Evolutionary conservation across 371 early-diverging fungal species (phyloP).

Genomic region (Mucor velutinosus): DNA sequence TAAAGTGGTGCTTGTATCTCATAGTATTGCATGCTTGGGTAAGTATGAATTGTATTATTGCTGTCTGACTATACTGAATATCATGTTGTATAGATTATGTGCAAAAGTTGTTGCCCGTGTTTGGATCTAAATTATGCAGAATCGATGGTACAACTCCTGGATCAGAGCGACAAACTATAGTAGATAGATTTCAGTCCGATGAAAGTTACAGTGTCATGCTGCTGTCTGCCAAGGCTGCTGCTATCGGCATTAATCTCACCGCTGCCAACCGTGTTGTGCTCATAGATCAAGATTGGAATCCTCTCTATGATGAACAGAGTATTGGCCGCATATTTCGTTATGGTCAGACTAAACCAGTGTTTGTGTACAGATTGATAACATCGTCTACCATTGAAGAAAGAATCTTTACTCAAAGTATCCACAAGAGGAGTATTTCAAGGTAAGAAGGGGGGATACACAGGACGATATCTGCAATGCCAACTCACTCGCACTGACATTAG

Average conservation of each 20-base stretch:
- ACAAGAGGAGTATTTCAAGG: slow-evolving; percentile 41
- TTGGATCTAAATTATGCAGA: slow-evolving; percentile 27
- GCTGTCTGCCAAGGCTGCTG: slow-evolving; percentile 77
- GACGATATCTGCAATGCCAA: neutral
- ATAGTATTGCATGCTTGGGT: slow-evolving; percentile 67
- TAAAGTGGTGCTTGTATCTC: slow-evolving; percentile 76
- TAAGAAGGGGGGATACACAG: slow-evolving; percentile 55
- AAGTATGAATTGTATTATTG: neutral
- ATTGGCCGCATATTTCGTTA: slow-evolving; percentile 75
- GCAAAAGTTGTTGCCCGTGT: slow-evolving; percentile 24
- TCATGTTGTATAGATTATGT: slow-evolving; percentile 49
- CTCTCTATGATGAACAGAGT: slow-evolving; percentile 90
- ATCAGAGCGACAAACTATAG: slow-evolving; percentile 65
- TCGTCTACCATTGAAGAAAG: slow-evolving; percentile 46
- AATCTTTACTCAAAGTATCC: slow-evolving; percentile 28
- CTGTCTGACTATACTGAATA: neutral
- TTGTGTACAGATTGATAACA: slow-evolving; percentile 54
- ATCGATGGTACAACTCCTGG: slow-evolving; percentile 57
- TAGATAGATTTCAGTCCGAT: slow-evolving; percentile 76
- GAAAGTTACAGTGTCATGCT: slow-evolving; percentile 61
- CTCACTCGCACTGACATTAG: slow-evolving; percentile 21
- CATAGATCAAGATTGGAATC: slow-evolving; percentile 96
- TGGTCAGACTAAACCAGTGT: slow-evolving; percentile 57
- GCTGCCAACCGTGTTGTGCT: slow-evolving; percentile 89
- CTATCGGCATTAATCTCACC: slow-evolving; percentile 88